Percentiles rank a stretch among this genome's conserved stretches.
These are phyloP conservation scores for Monosporascus sp. DNA, from an alignment of 2,329 filamentous ascomycete species.

Conservation along the genomic window DNA sequence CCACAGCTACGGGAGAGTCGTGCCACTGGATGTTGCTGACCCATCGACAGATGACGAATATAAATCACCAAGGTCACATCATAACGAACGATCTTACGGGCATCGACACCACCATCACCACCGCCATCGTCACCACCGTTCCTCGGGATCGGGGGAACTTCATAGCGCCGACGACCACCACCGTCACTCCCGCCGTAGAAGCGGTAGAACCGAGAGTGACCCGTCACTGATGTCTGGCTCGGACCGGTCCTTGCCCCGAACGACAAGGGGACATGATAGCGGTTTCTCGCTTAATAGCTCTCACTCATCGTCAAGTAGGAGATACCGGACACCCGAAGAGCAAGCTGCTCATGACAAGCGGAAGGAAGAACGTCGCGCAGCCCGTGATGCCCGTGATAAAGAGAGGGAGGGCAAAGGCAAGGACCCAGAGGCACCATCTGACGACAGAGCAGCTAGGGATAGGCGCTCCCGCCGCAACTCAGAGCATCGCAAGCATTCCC, in stretches of 20 bases:
- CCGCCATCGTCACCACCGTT: constrained; percentile 26
- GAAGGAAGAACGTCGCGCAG: constrained; percentile 40
- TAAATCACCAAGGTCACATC: constrained; percentile 33
- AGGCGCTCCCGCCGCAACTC: constrained; percentile 32
- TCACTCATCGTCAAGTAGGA: constrained; percentile 24
- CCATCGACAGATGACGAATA: constrained; percentile 48
- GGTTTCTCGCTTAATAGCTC: constrained; percentile 39
- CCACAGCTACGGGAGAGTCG: constrained; percentile 31
- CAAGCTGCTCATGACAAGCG: constrained; percentile 45
- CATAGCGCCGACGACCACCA: constrained; percentile 22
- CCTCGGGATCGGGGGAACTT: constrained; percentile 15
- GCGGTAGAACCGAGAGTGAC: constrained; percentile 16
- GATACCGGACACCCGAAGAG: constrained; percentile 42
- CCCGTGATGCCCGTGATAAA: constrained; percentile 25
- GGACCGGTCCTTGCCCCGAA: constrained; percentile 29
- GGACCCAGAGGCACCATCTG: constrained; percentile 16
- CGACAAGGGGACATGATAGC: constrained; percentile 41
- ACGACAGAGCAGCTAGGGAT: constrained; percentile 9
- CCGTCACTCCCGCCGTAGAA: constrained; percentile 32
- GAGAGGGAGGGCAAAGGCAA: constrained; percentile 31
- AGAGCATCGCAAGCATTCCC: constrained; percentile 37
- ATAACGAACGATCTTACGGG: constrained; percentile 20
- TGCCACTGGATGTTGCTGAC: constrained; percentile 49
- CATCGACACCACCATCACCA: constrained; percentile 29
- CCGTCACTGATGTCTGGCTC: constrained; percentile 20